Conservation (phyloP, 2,329 filamentous ascomycete genomes). For the Cytospora chrysosperma region DNA sequence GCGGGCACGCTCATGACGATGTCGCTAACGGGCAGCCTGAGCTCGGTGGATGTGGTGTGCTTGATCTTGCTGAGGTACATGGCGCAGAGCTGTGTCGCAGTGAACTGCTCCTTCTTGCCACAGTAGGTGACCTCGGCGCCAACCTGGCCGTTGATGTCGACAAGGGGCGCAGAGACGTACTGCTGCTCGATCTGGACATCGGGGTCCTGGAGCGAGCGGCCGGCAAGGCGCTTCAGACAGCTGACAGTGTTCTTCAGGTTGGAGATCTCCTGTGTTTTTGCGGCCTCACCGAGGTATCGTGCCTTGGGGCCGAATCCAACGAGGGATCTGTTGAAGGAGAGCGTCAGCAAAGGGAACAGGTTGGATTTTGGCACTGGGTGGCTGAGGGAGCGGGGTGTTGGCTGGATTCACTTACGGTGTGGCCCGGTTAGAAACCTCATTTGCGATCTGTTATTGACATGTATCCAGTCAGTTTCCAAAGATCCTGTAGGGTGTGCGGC, state of each 20-base stretch:
- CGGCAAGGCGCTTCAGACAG: constrained; percentile 88
- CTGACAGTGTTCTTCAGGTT: constrained; percentile 99
- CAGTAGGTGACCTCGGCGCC: constrained; percentile 91
- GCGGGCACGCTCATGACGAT: constrained; percentile 91
- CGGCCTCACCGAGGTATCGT: constrained; percentile 90
- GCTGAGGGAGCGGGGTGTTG: constrained; percentile 13
- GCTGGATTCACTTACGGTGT: constrained; percentile 76
- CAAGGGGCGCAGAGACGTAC: constrained; percentile 79
- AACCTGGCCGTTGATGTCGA: constrained; percentile 91
- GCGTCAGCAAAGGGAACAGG: constrained; percentile 22
- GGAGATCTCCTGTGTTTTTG: constrained; percentile 98
- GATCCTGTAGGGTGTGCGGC: constrained; percentile 2
- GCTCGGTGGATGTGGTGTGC: constrained; percentile 79
- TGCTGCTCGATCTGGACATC: constrained; percentile 92
- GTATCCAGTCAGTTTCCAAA: constrained; percentile 23
- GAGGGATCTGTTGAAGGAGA: constrained; percentile 63
- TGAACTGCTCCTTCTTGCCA: constrained; percentile 93
- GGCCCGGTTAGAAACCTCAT: constrained; percentile 97
- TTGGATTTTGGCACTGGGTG: constrained; percentile 16
- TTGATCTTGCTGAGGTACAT: constrained; percentile 97
- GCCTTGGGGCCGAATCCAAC: constrained; percentile 94
- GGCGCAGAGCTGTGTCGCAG: constrained; percentile 87
- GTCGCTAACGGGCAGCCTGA: constrained; percentile 88
- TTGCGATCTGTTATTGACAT: constrained; percentile 73
- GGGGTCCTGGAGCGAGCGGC: constrained; percentile 82